A percentile compares a stretch with the other conserved stretches of the same genome.
phyloP scores from a whole-genome alignment of 129 eudicot species.

The Smallanthus sonchifolius region DNA sequence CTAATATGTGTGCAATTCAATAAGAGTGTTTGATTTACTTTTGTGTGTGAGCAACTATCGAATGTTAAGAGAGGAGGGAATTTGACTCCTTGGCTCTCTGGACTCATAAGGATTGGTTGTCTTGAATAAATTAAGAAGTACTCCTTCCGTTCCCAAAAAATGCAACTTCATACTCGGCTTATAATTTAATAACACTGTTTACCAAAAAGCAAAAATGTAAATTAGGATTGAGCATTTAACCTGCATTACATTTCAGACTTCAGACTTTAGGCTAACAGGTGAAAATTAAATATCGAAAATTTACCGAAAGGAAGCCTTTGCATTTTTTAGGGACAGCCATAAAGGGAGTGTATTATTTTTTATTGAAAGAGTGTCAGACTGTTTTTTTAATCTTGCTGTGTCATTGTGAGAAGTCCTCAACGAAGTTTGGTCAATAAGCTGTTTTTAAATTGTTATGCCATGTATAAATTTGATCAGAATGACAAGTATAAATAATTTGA shows the following conservation, averaged over 20 bases:
- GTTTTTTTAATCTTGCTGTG: not conserved
- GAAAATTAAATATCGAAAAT: not conserved
- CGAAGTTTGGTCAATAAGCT: not conserved
- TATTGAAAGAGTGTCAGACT: not conserved
- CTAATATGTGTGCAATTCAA: not conserved
- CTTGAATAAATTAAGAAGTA: not conserved
- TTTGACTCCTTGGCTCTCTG: slow-evolving; percentile 2
- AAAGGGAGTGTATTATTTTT: not conserved
- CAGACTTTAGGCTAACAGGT: not conserved
- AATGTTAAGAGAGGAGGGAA: not conserved
- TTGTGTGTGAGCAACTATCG: not conserved
- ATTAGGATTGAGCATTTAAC: not conserved
- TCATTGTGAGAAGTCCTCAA: not conserved
- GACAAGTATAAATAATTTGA: not conserved
- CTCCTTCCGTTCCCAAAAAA: not conserved
- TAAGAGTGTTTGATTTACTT: not conserved
- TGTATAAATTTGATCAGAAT: not conserved
- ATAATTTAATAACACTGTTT: not conserved
- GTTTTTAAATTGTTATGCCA: not conserved
- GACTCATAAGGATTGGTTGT: not conserved
- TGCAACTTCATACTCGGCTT: not conserved
- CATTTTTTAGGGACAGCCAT: not conserved
- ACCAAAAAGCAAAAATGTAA: not conserved
- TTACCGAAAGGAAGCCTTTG: not conserved
- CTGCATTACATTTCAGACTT: not conserved